phyloP scores from a whole-genome alignment of 345 rosid species.

The Garcia nutans region DNA sequence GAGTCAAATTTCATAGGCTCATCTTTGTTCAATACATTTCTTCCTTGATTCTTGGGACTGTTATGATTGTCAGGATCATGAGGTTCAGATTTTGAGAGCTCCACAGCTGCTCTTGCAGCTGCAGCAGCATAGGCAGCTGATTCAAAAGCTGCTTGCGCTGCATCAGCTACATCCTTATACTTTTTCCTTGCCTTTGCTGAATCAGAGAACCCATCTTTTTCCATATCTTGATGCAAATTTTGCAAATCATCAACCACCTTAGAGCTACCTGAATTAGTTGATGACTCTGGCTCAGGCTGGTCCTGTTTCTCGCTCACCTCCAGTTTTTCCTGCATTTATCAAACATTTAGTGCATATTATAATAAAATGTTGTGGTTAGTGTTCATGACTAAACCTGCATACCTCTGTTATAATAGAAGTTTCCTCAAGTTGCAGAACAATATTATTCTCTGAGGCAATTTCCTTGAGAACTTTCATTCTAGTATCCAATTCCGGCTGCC shows the following conservation, averaged over 20 bases:
- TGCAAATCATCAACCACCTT: conserved; percentile 12
- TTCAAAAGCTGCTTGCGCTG: conserved; percentile 91
- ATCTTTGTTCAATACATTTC: conserved; percentile 6
- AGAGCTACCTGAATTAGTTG: conserved; percentile 18
- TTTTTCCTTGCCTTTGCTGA: conserved; percentile 38
- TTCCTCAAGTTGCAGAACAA: conserved; percentile 51
- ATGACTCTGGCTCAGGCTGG: not conserved
- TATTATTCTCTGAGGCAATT: conserved; percentile 66
- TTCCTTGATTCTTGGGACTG: conserved; percentile 20
- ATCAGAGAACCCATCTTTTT: conserved; percentile 31
- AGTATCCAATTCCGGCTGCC: conserved; percentile 54
- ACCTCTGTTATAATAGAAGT: conserved; percentile 43
- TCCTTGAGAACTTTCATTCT: conserved; percentile 59
- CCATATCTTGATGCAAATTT: conserved; percentile 15
- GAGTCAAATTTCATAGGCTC: conserved; percentile 17
- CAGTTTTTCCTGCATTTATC: conserved; percentile 34
- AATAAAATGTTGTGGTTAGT: not conserved
- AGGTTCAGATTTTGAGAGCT: conserved; percentile 65
- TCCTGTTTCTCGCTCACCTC: conserved; percentile 8
- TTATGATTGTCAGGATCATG: conserved; percentile 41
- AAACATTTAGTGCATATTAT: not conserved
- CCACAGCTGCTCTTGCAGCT: conserved; percentile 93
- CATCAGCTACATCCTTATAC: conserved; percentile 87
- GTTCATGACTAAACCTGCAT: conserved; percentile 1
- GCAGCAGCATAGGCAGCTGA: conserved; percentile 83